phyloP scores from a whole-genome alignment of 441 rosid genomes.

The Brassica balearica region DNA sequence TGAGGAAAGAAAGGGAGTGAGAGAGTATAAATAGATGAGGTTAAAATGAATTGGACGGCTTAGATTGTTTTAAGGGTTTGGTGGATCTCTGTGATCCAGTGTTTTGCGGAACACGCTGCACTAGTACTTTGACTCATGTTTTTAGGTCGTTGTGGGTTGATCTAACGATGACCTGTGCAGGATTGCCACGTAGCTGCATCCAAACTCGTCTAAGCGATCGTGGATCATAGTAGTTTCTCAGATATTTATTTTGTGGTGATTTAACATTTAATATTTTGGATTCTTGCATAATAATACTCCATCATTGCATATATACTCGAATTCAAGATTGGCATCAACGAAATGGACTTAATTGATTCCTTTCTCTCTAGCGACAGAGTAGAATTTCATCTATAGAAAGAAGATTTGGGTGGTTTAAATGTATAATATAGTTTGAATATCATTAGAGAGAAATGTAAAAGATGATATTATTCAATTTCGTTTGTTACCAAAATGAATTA shows the following conservation, averaged over 20 bases:
- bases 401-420: too few relatives aligned
- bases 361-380: too few relatives aligned
- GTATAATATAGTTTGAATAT: too few relatives aligned
- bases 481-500: too few relatives aligned
- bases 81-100: conserved; percentile 40
- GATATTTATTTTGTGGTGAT: background rate
- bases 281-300: background rate
- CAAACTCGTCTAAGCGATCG: background rate
- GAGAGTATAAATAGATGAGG: conserved; percentile 47
- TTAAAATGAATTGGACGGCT: conserved; percentile 49
- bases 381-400: too few relatives aligned
- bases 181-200: background rate
- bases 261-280: background rate
- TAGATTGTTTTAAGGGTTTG: conserved; percentile 48
- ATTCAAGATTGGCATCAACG: background rate
- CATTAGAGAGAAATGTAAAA: too few relatives aligned
- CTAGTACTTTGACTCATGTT: conserved; percentile 12
- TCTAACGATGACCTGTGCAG: background rate
- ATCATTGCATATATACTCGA: background rate
- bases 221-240: background rate
- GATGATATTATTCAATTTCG: too few relatives aligned
- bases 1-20: conserved; percentile 5
- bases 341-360: too few relatives aligned
- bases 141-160: background rate
- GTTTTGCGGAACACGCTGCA: conserved; percentile 19